Conservation (phyloP, 352 stramenopile genomes). For the Globisporangium emineosum region DNA sequence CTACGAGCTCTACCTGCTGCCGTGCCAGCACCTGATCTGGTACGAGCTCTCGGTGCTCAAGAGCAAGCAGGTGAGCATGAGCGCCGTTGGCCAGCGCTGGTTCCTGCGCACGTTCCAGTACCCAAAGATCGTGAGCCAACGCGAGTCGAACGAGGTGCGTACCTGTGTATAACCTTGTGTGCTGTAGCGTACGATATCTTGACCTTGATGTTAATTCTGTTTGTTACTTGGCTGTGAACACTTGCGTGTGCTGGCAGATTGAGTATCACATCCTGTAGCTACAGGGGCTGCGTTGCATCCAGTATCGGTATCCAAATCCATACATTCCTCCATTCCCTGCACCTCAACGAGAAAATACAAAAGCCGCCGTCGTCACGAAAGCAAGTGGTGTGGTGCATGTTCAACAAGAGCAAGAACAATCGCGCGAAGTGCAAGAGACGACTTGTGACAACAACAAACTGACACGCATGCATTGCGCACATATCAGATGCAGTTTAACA, state of each 20-base stretch:
- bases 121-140: constrained; percentile 48
- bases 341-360: background rate
- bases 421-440: background rate
- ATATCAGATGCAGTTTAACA: too few species aligned
- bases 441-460: background rate
- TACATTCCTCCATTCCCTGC: too few species aligned
- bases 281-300: background rate
- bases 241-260: constrained; percentile 28
- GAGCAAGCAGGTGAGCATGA: constrained; percentile 64
- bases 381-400: background rate
- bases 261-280: constrained; percentile 63
- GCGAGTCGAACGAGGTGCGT: constrained; percentile 69
- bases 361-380: background rate
- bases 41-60: constrained; percentile 66
- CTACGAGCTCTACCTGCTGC: constrained; percentile 59
- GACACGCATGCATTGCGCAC: too few species aligned
- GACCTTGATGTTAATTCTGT: background rate
- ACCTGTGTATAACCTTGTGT: background rate
- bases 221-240: background rate
- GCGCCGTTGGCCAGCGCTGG: constrained; percentile 52
- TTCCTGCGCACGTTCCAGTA: constrained; percentile 69
- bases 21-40: constrained; percentile 72
- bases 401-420: background rate
- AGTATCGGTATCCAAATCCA: background rate
- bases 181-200: background rate